These are phyloP conservation scores for Tolypocladium tundrense DNA, from an alignment of 2,329 filamentous ascomycete genomes.

Conservation along the genomic window DNA sequence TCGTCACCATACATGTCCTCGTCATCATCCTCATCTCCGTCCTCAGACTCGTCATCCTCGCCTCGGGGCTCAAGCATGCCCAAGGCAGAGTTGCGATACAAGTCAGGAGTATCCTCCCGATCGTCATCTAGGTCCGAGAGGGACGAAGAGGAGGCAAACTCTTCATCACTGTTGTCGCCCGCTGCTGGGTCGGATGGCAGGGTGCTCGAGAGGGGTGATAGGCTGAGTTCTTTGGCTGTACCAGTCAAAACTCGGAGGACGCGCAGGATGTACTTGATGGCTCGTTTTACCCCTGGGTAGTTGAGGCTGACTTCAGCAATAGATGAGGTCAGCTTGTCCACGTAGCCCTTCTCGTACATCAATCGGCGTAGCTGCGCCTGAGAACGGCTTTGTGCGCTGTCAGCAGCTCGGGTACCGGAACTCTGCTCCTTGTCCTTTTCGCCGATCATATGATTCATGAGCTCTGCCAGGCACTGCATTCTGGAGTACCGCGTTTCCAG, in stretches of 20 bases:
- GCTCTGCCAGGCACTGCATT: constrained; percentile 76
- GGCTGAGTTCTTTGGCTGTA: constrained; percentile 77
- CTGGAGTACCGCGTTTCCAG: constrained; percentile 80
- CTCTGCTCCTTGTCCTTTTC: constrained; percentile 58
- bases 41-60: constrained; percentile 72
- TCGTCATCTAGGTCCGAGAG: constrained; percentile 80
- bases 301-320: constrained; percentile 94
- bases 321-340: constrained; percentile 77
- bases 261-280: constrained; percentile 90
- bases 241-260: constrained; percentile 81
- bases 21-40: constrained; percentile 62
- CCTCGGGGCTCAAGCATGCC: constrained; percentile 85
- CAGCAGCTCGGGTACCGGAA: constrained; percentile 27
- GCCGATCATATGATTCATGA: constrained; percentile 87
- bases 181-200: constrained; percentile 56
- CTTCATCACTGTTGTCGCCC: constrained; percentile 66
- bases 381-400: constrained; percentile 40
- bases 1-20: constrained; percentile 92
- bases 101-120: constrained; percentile 88
- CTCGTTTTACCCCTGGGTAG: constrained; percentile 84
- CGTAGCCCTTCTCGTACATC: constrained; percentile 98
- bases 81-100: constrained; percentile 91
- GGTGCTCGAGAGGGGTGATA: constrained; percentile 49
- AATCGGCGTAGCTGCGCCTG: constrained; percentile 80
- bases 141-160: constrained; percentile 78